Conservation (phyloP, 129 eudicot species). For the Escallonia rubra region DNA sequence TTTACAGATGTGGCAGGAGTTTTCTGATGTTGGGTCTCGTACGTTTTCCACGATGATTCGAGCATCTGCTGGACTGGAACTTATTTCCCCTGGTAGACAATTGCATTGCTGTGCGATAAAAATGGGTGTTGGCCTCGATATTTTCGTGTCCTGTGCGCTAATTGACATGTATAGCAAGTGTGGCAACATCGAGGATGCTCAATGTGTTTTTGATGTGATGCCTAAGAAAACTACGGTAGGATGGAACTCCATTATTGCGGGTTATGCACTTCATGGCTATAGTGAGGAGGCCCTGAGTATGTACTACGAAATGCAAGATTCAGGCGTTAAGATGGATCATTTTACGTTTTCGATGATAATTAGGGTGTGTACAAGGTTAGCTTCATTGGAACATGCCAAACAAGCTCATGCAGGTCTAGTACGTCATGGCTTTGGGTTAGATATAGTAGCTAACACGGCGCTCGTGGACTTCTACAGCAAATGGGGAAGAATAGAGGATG, state of each 20-base stretch:
- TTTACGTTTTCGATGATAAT: conserved; percentile 72
- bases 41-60: conserved; percentile 66
- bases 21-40: conserved; percentile 46
- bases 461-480: conserved; percentile 88
- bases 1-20: conserved; percentile 58
- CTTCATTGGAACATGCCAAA: conserved; percentile 73
- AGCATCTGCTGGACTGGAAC: conserved; percentile 70
- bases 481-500: conserved; percentile 91
- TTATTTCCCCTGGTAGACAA: conserved; percentile 59
- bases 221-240: conserved; percentile 74
- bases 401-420: conserved; percentile 89
- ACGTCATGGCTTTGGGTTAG: conserved; percentile 70
- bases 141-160: conserved; percentile 69
- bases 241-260: conserved; percentile 83
- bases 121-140: conserved; percentile 44
- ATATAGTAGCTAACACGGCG: conserved; percentile 77
- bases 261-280: conserved; percentile 78
- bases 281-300: conserved; percentile 75
- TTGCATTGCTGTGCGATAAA: conserved; percentile 70
- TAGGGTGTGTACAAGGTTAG: conserved; percentile 68
- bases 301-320: conserved; percentile 76
- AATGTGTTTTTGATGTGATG: conserved; percentile 56
- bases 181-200: conserved; percentile 73
- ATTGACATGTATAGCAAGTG: conserved; percentile 94
- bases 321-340: conserved; percentile 79